Conservation (phyloP, 2,329 filamentous ascomycete species). For the Hypoxylon sp. region DNA sequence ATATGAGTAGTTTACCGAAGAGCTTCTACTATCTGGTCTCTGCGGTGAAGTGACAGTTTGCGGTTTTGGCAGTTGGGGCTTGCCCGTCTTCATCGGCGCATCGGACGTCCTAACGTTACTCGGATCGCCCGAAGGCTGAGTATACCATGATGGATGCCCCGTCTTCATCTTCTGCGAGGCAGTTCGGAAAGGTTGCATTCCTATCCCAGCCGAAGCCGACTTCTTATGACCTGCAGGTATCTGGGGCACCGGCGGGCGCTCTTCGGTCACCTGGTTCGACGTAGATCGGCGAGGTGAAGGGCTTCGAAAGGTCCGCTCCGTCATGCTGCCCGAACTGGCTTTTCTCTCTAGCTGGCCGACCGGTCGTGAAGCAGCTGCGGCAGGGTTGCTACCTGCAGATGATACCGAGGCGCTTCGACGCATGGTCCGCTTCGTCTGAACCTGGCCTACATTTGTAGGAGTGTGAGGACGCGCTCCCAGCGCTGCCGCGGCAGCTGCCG, state of each 20-base stretch:
- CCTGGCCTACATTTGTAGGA: conserved; percentile 79
- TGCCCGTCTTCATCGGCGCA: conserved; percentile 50
- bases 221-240: conserved; percentile 60
- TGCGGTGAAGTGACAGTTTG: conserved; percentile 45
- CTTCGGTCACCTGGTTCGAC: conserved; percentile 49
- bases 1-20: conserved; percentile 67
- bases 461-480: conserved; percentile 79
- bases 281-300: conserved; percentile 67
- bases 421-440: conserved; percentile 86
- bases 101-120: conserved; percentile 57
- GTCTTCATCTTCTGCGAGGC: conserved; percentile 61
- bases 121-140: conserved; percentile 53
- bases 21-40: conserved; percentile 57
- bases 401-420: conserved; percentile 77
- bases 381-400: conserved; percentile 61
- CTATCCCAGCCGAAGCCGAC: conserved; percentile 52
- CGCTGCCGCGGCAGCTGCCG: conserved; percentile 85
- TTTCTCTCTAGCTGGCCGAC: conserved; percentile 65
- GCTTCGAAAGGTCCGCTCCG: conserved; percentile 84
- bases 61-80: conserved; percentile 44
- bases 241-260: conserved; percentile 77
- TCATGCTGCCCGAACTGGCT: conserved; percentile 83
- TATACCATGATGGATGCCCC: conserved; percentile 59
- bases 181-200: conserved; percentile 59
- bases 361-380: conserved; percentile 48